Evolutionary conservation across 768 basidiomycete species (phyloP), one percentile per base, ranked within the genome.

Genomic region (Termitomyces eurrhizus): DNA sequence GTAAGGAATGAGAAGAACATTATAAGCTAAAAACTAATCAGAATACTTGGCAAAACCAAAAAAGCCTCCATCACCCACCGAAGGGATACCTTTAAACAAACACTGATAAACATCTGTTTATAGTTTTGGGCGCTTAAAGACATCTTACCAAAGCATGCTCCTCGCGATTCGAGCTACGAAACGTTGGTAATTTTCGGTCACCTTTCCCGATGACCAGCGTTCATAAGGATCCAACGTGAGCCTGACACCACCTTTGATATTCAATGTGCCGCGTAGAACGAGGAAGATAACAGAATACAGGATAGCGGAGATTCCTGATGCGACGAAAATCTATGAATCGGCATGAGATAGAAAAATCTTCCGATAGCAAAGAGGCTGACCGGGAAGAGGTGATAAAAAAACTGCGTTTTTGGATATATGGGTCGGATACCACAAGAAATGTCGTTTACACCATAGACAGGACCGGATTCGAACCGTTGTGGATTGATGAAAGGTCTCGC

Each of bases 81-180:
- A 85, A 67, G 24, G 85, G 86, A 67, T 82, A 86, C 84, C 85
- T 87, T 29, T n/a, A n/a, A n/a, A n/a, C 26, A 58, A 29, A 68
- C 60, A 60, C 59, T 58, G 51, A 35, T 35, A 51, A 62, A 39
- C 16, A 32, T 32, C 45, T n/a, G 37, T 53, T 42, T 5, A n/a
- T 26, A 9, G 16, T 5, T 4, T 49, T 16, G 32, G 41, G 35
- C 58, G 32, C 13, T 39, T 39, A 61, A 66, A 16, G 37, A 35
- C 70, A n/a, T 29, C 82, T 58, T 64, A 90, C 90, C 87, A 91
- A 49, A 90, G 74, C 86, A 90, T 87, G 59, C 81, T 85, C 61
- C 81, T 77, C 32, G 86, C 81, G 56, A 92, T 78, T n/a, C 79
- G 77, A 35, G 76, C 76, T 32, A 90, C 77, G 67, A 90, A 88